Base-by-base conservation (phyloP, 352 stramenopile genomes). In the Globisporangium nagaii region DNA sequence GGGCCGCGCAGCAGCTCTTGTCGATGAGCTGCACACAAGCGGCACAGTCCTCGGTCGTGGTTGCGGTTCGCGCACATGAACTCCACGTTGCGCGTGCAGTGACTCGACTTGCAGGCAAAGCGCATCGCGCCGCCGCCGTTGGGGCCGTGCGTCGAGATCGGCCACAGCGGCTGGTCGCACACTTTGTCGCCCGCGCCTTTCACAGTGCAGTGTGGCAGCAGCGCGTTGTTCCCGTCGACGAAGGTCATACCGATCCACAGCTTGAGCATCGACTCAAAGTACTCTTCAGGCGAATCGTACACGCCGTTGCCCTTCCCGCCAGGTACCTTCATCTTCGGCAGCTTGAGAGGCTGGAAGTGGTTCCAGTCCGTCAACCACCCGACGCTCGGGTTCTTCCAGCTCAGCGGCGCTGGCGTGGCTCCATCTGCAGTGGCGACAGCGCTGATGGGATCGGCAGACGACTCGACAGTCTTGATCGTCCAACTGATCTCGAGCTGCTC, bases 221-320 rank as follows among this genome's bases (percentile, higher is more conserved):
- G 62, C 13, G 86, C 79, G 42, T 89, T 84, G 67, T 93, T 84
- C 4, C 84, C 86, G 65, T 95, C 86, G 2, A 86, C 65, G 64
- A 96, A 96, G 1, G 86, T 91, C 84, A 96, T 95, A 2, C 79
- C 86, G 22, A 88, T 77, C 83, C 84, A 93, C 10, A 96, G 50
- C 47, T 81, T 72, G 27, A 88, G 68, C 25, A 84, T 83, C 25
- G 71, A 87, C 31, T 71, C 36, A 37, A 93, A 90, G 36, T 96
- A 96, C 31, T 96, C 74, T 5, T 89, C 73, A 6, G 67, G 69
- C 3, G 65, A 86, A 24, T 89, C 64, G 46, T 93, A 96, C 11
- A 96, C 77, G 31, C 77, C 77, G 31, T 73, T 58, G 7, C 63
- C 65, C 22, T 57, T 61, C 17, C 68, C 69, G 2, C 65, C 71